These are phyloP conservation scores for Aureobasidium mangrovei DNA, from an alignment of 2,329 filamentous ascomycete genomes.

Conservation along the genomic window DNA sequence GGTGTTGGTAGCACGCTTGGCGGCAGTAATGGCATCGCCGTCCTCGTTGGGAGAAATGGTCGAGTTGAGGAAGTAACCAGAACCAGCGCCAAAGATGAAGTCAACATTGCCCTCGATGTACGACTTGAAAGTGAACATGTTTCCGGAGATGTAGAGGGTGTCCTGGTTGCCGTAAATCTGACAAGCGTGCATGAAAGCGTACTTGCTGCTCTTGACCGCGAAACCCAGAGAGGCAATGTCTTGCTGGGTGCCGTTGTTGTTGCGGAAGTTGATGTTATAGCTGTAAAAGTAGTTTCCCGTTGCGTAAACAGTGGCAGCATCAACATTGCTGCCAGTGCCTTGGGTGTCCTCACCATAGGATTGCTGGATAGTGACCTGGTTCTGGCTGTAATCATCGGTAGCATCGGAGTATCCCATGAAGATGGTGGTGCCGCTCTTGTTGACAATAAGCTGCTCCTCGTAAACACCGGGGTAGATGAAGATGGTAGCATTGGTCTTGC, in stretches of 20 bases:
- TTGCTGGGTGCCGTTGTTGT: slow-evolving; percentile 30
- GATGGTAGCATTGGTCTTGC: slow-evolving; percentile 30
- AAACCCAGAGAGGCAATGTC: slow-evolving; percentile 34
- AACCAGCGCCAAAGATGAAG: slow-evolving; percentile 37
- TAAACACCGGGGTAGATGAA: slow-evolving; percentile 36
- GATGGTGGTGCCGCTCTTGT: slow-evolving; percentile 32
- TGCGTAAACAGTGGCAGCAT: slow-evolving; percentile 33
- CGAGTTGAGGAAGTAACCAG: slow-evolving; percentile 36
- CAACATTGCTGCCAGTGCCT: slow-evolving; percentile 29
- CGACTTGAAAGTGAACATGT: slow-evolving; percentile 33
- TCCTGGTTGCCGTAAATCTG: slow-evolving; percentile 34
- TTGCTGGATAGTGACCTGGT: slow-evolving; percentile 30
- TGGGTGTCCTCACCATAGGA: slow-evolving; percentile 32
- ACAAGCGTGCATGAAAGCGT: slow-evolving; percentile 31
- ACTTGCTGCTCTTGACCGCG: slow-evolving; percentile 35
- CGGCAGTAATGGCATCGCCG: slow-evolving; percentile 29
- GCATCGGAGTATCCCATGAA: slow-evolving; percentile 32
- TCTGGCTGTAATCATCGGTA: slow-evolving; percentile 31
- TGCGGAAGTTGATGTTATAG: slow-evolving; percentile 34
- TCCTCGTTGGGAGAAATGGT: slow-evolving; percentile 32
- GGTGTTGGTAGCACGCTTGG: slow-evolving; percentile 32
- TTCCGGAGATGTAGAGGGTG: slow-evolving; percentile 30
- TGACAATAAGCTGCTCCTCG: slow-evolving; percentile 32
- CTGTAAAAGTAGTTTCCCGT: slow-evolving; percentile 34
- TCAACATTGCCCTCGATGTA: slow-evolving; percentile 35